Conservation (phyloP, 768 basidiomycete genomes). For the Termitomyces heimii region DNA sequence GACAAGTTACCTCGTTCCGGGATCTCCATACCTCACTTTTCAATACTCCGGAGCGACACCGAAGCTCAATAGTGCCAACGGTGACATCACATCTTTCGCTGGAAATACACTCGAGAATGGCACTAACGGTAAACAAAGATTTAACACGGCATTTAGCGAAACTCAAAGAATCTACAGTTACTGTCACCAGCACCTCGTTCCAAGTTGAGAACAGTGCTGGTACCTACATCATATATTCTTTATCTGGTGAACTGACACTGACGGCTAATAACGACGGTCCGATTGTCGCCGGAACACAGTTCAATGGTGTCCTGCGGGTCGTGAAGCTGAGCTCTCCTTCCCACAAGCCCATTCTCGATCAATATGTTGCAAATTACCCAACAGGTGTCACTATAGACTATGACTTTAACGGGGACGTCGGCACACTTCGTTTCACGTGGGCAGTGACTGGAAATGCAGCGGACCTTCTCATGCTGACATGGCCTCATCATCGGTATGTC, state of each 20-base stretch:
- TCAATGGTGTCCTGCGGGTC: conserved; percentile 25
- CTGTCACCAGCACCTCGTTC: conserved; percentile 22
- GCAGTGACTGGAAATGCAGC: conserved; percentile 21
- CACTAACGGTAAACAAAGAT: conserved; percentile 12
- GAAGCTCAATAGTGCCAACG: conserved; percentile 21
- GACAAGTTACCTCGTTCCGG: conserved; percentile 26
- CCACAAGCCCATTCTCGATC: conserved; percentile 22
- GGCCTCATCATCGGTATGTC: conserved; percentile 27
- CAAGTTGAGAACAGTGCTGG: conserved; percentile 21
- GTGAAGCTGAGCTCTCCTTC: conserved; percentile 21
- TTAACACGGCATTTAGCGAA: not conserved
- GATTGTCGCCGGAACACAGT: conserved; percentile 15
- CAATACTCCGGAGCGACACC: conserved; percentile 24
- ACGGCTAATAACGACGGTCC: conserved; percentile 19
- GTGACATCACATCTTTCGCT: conserved; percentile 23
- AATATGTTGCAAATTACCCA: conserved; percentile 24
- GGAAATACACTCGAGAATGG: conserved; percentile 18
- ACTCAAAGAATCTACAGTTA: conserved; percentile 10
- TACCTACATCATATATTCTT: conserved; percentile 27
- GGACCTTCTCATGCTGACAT: conserved; percentile 26
- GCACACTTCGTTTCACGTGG: conserved; percentile 27
- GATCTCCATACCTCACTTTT: conserved; percentile 28
- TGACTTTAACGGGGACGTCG: conserved; percentile 20
- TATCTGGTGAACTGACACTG: conserved; percentile 22
- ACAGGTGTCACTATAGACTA: conserved; percentile 23